Evolutionary conservation across 495 filamentous ascomycete species (phyloP).

Genomic region (Bacidia rubella): DNA sequence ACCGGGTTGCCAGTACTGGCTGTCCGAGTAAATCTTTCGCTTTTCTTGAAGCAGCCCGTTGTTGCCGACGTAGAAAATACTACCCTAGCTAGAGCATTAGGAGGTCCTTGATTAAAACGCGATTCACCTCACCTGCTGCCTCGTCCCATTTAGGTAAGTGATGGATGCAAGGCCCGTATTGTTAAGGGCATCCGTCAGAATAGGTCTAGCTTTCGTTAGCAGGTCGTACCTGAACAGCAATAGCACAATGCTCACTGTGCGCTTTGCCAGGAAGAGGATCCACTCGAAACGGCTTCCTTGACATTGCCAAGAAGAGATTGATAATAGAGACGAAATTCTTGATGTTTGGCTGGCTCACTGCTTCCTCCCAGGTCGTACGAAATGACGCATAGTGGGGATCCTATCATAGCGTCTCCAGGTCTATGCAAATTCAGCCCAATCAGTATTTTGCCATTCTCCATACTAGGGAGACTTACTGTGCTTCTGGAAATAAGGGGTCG

Average conservation of each 20-base stretch:
- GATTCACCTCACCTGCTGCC: constrained; percentile 11
- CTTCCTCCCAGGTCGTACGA: constrained; percentile 9
- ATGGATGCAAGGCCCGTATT: constrained; percentile 18
- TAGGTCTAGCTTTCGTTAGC: constrained; percentile 12
- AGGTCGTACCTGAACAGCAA: neutral
- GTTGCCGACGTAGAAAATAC: constrained; percentile 17
- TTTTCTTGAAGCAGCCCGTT: constrained; percentile 18
- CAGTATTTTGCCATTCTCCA: neutral
- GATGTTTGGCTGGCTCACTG: constrained; percentile 5
- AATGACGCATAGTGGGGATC: constrained; percentile 14
- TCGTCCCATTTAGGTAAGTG: constrained; percentile 13
- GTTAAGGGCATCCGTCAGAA: constrained; percentile 20
- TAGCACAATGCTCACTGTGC: constrained; percentile 7
- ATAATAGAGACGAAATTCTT: constrained; percentile 17
- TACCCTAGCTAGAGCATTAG: constrained; percentile 5
- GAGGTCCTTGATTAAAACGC: neutral
- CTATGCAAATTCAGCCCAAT: constrained; percentile 4
- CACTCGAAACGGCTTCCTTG: constrained; percentile 13
- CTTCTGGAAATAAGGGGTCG: neutral
- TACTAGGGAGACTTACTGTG: neutral
- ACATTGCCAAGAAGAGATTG: constrained; percentile 17
- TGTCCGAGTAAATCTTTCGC: constrained; percentile 7
- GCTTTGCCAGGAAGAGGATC: constrained; percentile 10
- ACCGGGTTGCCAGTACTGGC: constrained; percentile 15
- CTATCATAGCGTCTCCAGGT: constrained; percentile 12